phyloP scores from a whole-genome alignment of 495 filamentous ascomycete species.

The Penicillium bovifimosum region DNA sequence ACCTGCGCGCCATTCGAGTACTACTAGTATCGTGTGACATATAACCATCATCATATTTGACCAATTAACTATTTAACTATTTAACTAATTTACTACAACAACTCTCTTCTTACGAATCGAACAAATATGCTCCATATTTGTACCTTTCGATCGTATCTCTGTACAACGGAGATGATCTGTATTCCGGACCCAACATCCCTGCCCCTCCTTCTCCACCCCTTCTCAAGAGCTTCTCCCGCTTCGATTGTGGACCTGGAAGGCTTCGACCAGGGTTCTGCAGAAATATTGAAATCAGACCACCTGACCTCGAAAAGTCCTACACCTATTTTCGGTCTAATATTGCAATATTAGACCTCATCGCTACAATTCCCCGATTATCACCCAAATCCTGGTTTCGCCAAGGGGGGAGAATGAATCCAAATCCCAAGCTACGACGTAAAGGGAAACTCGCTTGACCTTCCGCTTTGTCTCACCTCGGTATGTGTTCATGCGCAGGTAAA shows the following conservation, averaged over 20 bases:
- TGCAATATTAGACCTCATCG: neutral
- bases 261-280: slow-evolving; percentile 33
- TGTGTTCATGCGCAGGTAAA: neutral
- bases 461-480: slow-evolving; percentile 15
- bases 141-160: slow-evolving; percentile 1
- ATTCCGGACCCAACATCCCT: slow-evolving; percentile 13
- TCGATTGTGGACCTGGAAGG: slow-evolving; percentile 44
- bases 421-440: slow-evolving; percentile 15
- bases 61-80: neutral
- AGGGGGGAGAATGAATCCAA: slow-evolving; percentile 6
- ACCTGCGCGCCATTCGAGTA: slow-evolving; percentile 1
- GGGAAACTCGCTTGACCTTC: slow-evolving; percentile 28
- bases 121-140: neutral
- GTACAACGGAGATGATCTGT: slow-evolving; percentile 7
- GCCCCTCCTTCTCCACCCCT: slow-evolving; percentile 28
- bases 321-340: neutral
- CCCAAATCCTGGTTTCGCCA: neutral
- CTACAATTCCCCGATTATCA: neutral
- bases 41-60: too few relatives aligned
- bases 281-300: slow-evolving; percentile 29
- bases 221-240: slow-evolving; percentile 44
- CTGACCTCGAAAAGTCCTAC: slow-evolving; percentile 1
- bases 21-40: too few relatives aligned
- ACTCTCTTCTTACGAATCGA: neutral
- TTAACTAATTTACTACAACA: neutral